Evolutionary conservation across 2,329 filamentous ascomycete species (phyloP).

Genomic region (Davidsoniella australis): DNA sequence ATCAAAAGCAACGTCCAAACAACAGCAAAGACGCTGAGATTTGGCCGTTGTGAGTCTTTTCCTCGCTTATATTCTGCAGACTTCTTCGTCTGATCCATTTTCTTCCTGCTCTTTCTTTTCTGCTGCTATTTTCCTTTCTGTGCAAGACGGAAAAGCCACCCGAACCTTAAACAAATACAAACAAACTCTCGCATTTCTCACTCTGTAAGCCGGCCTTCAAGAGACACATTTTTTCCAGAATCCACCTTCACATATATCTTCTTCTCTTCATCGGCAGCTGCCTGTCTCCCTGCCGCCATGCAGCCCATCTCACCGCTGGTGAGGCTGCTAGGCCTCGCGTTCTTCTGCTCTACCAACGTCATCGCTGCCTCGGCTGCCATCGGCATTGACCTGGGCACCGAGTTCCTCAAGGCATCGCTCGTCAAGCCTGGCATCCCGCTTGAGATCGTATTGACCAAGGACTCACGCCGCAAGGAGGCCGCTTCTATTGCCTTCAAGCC

Average conservation of each 20-base stretch:
- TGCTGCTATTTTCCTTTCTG: no score
- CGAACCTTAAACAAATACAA: no score
- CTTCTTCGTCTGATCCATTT: no score
- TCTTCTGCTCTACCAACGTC: conserved; percentile 30
- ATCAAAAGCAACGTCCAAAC: no score
- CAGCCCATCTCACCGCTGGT: conserved; percentile 6
- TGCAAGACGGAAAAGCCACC: no score
- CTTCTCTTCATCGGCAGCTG: conserved; percentile 21
- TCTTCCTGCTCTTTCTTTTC: no score
- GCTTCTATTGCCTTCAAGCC: conserved; percentile 91
- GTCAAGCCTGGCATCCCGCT: conserved; percentile 95
- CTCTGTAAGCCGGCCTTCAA: no score
- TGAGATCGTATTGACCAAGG: conserved; percentile 94
- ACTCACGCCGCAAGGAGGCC: conserved; percentile 88
- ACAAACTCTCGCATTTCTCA: no score
- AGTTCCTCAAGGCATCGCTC: conserved; percentile 89
- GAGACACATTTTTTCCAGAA: not conserved
- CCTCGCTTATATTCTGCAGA: no score
- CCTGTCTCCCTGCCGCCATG: conserved; percentile 17
- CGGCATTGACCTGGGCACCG: conserved; percentile 84
- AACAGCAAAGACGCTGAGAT: no score
- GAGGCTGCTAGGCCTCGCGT: conserved; percentile 16
- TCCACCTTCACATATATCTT: not conserved
- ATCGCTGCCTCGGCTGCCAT: conserved; percentile 56
- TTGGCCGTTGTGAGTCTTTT: no score